Evolutionary conservation across 306 rosid genomes (phyloP), one percentile per base, ranked within the genome.

Genomic region (Begonia fuchsioides): DNA sequence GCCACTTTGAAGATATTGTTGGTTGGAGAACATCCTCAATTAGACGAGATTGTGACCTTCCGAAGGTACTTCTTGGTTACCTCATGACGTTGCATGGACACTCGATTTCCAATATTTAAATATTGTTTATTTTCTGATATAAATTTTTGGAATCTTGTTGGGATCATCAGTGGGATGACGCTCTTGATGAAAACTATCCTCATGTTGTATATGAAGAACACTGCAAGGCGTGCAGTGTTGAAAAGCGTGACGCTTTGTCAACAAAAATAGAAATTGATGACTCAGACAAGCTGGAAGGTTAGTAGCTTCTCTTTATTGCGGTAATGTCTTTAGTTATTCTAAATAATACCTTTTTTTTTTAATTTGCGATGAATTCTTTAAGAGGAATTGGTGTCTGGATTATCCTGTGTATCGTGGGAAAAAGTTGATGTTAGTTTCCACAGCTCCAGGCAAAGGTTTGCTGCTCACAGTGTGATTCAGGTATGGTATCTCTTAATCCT

Each of bases 401-500:
- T 87, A 54, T 87, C 96, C 18, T 60, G 79, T 2, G 55, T 80
- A 47, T 77, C 93, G 6, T 87, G 96, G 96, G 86, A 88, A 60
- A 88, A 88, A 62, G 74, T 83, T 61, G 96, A 88, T 74, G 95
- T 88, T 68, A 88, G 93, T 69, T 88, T 88, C 54, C 96, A 71
- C 54, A 54, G 76, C 54, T 67, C 78, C 75, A 80, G 67, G 49
- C 71, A 60, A 17, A 74, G 80, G 60, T 80, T 76, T 76, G 88
- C 94, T 69, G 88, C 96, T 63, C 96, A 87, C 61, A 88, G 93
- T 71, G 59, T 88, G 60, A 88, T 88, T 65, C 96, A 88, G 93
- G 95, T 87, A 8, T 13, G 38, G 38, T 49, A 52, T 68, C 55
- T 58, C 8, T 5, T 26, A 6, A 26, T 26, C 35, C 35, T 26